Conservation (phyloP, 179 eudicot genomes). For the Spergularia azorica region DNA sequence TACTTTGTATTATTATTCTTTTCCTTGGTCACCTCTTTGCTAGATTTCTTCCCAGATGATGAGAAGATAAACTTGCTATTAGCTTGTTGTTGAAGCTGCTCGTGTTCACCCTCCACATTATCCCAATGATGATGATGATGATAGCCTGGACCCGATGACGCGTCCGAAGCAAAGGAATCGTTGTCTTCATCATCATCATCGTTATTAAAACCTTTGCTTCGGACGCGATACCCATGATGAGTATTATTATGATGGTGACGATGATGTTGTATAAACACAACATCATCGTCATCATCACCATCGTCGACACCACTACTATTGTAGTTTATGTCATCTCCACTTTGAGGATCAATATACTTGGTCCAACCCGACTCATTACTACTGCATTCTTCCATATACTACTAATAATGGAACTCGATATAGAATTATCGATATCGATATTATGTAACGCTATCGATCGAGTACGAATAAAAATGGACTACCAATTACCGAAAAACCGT, state of each 20-base stretch:
- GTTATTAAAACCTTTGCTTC: not conserved
- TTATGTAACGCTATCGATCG: not conserved
- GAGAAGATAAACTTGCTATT: not conserved
- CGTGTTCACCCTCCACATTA: not conserved
- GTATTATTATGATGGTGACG: slow-evolving; percentile 8
- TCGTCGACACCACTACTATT: not conserved
- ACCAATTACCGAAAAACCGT: too few species aligned
- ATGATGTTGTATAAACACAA: slow-evolving; percentile 9
- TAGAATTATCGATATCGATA: too few species aligned
- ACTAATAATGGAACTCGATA: not conserved
- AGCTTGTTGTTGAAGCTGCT: not conserved
- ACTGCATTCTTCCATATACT: slow-evolving; percentile 26
- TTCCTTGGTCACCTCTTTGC: not conserved
- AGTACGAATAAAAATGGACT: not conserved
- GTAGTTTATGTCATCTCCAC: slow-evolving; percentile 13
- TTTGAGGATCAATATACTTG: slow-evolving; percentile 34
- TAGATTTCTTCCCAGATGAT: slow-evolving; percentile 15
- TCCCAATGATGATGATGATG: slow-evolving; percentile 12
- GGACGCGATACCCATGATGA: not conserved
- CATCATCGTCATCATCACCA: slow-evolving; percentile 8
- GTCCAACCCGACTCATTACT: slow-evolving; percentile 35
- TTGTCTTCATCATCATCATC: slow-evolving; percentile 27
- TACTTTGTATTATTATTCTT: not conserved
- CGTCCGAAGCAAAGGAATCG: slow-evolving; percentile 54
- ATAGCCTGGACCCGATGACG: slow-evolving; percentile 51